Conservation (phyloP, 2,329 filamentous ascomycete species). For the Alternaria atra region DNA sequence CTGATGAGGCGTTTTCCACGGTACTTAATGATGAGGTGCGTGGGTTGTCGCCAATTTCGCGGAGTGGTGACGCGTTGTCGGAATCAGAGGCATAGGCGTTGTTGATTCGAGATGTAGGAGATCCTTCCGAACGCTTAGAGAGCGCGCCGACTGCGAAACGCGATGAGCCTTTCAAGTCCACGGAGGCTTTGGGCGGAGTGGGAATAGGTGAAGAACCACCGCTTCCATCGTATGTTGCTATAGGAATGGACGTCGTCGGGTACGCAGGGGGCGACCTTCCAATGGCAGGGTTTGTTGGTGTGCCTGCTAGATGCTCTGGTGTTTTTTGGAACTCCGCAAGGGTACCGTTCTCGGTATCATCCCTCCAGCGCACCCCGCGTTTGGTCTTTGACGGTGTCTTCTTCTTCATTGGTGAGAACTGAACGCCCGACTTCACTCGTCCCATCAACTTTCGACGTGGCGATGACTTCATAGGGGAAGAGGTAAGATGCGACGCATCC, state of each 20-base stretch:
- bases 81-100: constrained; percentile 68
- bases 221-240: constrained; percentile 33
- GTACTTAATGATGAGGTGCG: constrained; percentile 63
- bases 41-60: constrained; percentile 56
- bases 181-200: constrained; percentile 65
- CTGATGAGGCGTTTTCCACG: constrained; percentile 55
- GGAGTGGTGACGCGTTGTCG: constrained; percentile 57
- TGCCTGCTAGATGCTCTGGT: constrained; percentile 72
- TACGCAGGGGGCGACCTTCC: constrained; percentile 65
- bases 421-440: constrained; percentile 72
- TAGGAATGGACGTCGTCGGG: constrained; percentile 42
- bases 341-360: constrained; percentile 85
- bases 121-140: constrained; percentile 70
- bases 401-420: constrained; percentile 83
- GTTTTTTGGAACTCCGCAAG: constrained; percentile 93
- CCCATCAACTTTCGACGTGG: constrained; percentile 73
- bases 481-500: constrained; percentile 53
- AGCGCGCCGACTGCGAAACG: constrained; percentile 92
- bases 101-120: constrained; percentile 67
- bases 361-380: constrained; percentile 88
- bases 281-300: constrained; percentile 65
- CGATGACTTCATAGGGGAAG: constrained; percentile 77
- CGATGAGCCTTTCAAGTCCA: constrained; percentile 69
- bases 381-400: constrained; percentile 73
- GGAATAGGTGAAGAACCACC: constrained; percentile 66